Conservation (phyloP, 805 yeast genomes). For the Kodamaea laetipori region DNA sequence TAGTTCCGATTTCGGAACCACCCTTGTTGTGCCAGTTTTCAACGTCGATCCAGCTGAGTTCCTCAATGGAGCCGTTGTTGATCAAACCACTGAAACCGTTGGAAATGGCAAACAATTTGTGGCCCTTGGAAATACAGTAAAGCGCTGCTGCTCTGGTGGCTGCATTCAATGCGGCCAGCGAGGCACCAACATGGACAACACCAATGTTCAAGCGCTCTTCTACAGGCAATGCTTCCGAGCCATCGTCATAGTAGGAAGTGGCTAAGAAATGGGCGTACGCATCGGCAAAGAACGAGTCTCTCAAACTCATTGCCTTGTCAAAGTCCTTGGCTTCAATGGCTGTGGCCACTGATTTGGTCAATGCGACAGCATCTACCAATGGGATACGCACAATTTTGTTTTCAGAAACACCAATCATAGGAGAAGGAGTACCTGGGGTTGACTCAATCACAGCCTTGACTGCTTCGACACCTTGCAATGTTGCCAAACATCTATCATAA, state of each 20-base stretch:
- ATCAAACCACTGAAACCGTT: constrained; percentile 76
- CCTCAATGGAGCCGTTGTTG: constrained; percentile 59
- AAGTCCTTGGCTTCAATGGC: constrained; percentile 69
- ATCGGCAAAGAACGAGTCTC: constrained; percentile 73
- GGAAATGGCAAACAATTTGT: constrained; percentile 66
- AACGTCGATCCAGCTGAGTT: constrained; percentile 67
- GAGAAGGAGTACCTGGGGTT: constrained; percentile 73
- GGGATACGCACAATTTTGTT: constrained; percentile 69
- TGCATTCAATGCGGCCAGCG: constrained; percentile 76
- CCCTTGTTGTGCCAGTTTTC: constrained; percentile 75
- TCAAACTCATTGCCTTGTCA: constrained; percentile 65
- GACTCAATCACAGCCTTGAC: constrained; percentile 71
- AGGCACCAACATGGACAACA: constrained; percentile 76
- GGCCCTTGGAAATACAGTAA: constrained; percentile 76
- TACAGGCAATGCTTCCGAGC: constrained; percentile 44
- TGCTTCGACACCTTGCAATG: constrained; percentile 82
- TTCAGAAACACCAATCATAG: constrained; percentile 73
- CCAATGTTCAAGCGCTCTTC: constrained; percentile 63
- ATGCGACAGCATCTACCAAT: constrained; percentile 68
- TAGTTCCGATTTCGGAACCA: constrained; percentile 83
- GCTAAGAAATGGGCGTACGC: constrained; percentile 64
- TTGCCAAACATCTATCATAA: constrained; percentile 68
- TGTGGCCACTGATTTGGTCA: constrained; percentile 71
- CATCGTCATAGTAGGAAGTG: constrained; percentile 44
- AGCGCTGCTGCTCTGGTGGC: constrained; percentile 76